Evolutionary conservation across 2,329 filamentous ascomycete species (phyloP).

Genomic region (Dactylellina drechsleri): DNA sequence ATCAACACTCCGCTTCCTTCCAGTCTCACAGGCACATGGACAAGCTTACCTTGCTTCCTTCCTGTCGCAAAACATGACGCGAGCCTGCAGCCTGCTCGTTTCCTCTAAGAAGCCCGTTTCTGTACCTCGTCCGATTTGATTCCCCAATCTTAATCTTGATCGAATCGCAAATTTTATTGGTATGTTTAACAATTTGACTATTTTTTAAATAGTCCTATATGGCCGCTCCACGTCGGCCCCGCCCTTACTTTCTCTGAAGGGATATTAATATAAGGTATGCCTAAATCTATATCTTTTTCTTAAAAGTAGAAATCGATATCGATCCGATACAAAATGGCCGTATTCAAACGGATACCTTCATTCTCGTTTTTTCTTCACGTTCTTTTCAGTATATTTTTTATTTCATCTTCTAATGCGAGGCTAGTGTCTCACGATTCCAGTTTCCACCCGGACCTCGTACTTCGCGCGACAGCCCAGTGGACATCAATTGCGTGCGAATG

Average conservation of each 20-base stretch:
- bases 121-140: background rate
- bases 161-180: background rate
- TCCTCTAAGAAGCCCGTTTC: background rate
- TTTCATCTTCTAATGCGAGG: slow-evolving; percentile 31
- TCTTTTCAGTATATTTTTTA: slow-evolving; percentile 28
- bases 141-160: slow-evolving; percentile 18
- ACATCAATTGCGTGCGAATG: slow-evolving; percentile 64
- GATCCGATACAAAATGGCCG: slow-evolving; percentile 3
- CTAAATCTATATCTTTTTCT: slow-evolving; percentile 2
- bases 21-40: slow-evolving; percentile 3
- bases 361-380: slow-evolving; percentile 33
- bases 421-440: slow-evolving; percentile 57
- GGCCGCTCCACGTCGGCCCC: slow-evolving; percentile 1
- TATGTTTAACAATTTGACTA: too few relatives aligned
- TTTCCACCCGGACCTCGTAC: slow-evolving; percentile 64
- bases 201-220: slow-evolving; percentile 25
- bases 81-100: background rate
- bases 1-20: slow-evolving; percentile 3
- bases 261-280: background rate
- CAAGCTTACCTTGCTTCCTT: slow-evolving; percentile 7
- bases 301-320: slow-evolving; percentile 1
- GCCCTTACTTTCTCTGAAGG: slow-evolving; percentile 1
- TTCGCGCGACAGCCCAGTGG: slow-evolving; percentile 65
- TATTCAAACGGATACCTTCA: background rate
- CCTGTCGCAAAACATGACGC: slow-evolving; percentile 13